Conservation (phyloP, 805 yeast genomes). For the Teunomyces tritomae region DNA sequence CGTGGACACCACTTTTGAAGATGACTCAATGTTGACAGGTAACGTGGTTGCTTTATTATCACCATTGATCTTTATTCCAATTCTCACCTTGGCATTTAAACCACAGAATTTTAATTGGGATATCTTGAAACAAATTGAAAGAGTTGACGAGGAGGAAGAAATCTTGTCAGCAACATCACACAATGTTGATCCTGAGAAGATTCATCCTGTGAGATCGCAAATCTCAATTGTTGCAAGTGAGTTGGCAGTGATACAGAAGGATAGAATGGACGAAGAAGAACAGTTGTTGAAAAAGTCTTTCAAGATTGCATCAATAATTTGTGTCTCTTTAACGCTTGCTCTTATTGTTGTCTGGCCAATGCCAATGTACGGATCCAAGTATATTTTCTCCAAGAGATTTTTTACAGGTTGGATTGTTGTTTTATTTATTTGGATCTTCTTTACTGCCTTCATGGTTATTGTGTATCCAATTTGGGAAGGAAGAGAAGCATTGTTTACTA, state of each 20-base stretch:
- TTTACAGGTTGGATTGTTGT: slow-evolving; percentile 91
- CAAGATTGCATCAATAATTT: slow-evolving; percentile 58
- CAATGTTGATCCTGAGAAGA: slow-evolving; percentile 19
- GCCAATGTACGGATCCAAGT: slow-evolving; percentile 87
- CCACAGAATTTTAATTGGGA: slow-evolving; percentile 77
- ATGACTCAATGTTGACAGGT: slow-evolving; percentile 87
- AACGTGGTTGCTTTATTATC: slow-evolving; percentile 79
- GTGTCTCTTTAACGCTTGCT: slow-evolving; percentile 59
- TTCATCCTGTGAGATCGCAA: slow-evolving; percentile 37
- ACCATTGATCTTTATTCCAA: slow-evolving; percentile 65
- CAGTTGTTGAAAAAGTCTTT: slow-evolving; percentile 53
- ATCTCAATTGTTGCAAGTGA: slow-evolving; percentile 39
- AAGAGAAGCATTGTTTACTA: slow-evolving; percentile 58
- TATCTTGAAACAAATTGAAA: slow-evolving; percentile 53
- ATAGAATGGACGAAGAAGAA: slow-evolving; percentile 46
- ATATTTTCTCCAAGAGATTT: slow-evolving; percentile 70
- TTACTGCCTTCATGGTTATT: slow-evolving; percentile 59
- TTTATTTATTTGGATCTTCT: slow-evolving; percentile 77
- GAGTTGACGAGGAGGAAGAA: slow-evolving; percentile 74
- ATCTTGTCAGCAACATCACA: slow-evolving; percentile 37
- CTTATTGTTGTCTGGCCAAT: slow-evolving; percentile 83
- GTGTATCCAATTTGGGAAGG: slow-evolving; percentile 76
- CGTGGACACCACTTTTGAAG: slow-evolving; percentile 62
- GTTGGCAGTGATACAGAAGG: slow-evolving; percentile 26
- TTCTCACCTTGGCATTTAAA: slow-evolving; percentile 60